Evolutionary conservation across 176 grass and related monocot species (phyloP).

Genomic region (Carex kokanica): DNA sequence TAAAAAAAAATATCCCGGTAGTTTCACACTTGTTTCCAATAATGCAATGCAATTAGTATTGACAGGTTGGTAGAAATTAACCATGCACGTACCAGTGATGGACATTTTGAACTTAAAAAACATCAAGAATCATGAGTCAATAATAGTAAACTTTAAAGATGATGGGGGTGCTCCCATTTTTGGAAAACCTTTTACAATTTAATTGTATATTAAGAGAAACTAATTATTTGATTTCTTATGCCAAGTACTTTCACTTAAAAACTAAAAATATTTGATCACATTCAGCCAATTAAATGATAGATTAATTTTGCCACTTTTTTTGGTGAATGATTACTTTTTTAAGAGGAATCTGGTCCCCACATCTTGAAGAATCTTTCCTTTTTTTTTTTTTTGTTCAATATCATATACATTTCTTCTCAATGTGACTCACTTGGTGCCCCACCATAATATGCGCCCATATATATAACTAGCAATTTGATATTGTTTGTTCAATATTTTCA

Average conservation of each 20-base stretch:
- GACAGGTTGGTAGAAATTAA: no score
- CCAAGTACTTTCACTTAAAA: not conserved
- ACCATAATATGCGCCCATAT: not conserved
- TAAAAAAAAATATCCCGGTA: no score
- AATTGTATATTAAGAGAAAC: no score
- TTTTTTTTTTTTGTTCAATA: not conserved
- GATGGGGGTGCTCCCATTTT: no score
- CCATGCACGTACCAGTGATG: no score
- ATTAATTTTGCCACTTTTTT: not conserved
- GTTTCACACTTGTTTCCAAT: no score
- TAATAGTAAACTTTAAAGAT: no score
- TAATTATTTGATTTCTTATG: not conserved
- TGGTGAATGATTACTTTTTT: not conserved
- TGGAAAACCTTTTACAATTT: no score
- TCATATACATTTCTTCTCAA: not conserved
- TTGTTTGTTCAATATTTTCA: not conserved
- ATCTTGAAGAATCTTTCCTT: slow-evolving; percentile 11
- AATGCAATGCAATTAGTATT: no score
- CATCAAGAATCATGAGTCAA: no score
- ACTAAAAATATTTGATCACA: not conserved
- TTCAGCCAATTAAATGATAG: not conserved
- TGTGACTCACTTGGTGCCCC: not conserved
- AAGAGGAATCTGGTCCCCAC: not conserved
- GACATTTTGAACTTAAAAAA: no score
- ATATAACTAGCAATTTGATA: not conserved